Evolutionary conservation across 2,329 filamentous ascomycete genomes (phyloP), one percentile per base, ranked within the genome.

Genomic region (Westerdykella ornata): DNA sequence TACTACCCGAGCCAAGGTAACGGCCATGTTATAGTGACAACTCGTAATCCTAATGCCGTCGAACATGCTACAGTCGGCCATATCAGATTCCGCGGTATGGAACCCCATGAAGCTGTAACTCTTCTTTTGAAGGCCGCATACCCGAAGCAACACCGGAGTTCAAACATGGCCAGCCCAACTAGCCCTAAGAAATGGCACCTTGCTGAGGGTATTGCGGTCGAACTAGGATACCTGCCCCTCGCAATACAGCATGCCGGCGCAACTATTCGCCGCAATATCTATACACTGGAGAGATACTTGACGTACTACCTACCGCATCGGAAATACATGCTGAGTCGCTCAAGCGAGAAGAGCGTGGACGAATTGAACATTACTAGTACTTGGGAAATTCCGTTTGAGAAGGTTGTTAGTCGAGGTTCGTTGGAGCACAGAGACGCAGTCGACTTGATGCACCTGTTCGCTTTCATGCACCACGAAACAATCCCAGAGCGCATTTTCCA

Each of bases 391-490:
- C 43, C 56, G 0, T 56, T 52, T 35, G 42, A 44, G 31, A 48
- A 37, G 12, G 52, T 63, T 11, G 52, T 52, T 29, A 38, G 32
- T 7, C 41, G 36, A 13, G 42, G 46, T 3, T 43, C 44, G 7
- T 19, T 47, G 35, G 43, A 45, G 31, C 41, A 49, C 28, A 36
- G 47, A 46, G 63, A 67, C 47, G 60, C 60, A 13, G 37, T 66
- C 3, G 47, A 65, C 28, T 41, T 67, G 13, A 46, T 67, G 19
- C 55, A 62, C 22, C 48, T 57, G 5, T 59, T 65, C 36, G 54
- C 60, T 8, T 66, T 62, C 43, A 49, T 62, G 41, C 47, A 64
- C 44, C 43, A 45, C 30, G 45, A 65, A 35, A 45, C 57, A 20
- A 60, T 65, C 20, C 46, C 41, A 2, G 32, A 62, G 6, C 45